phyloP scores from a whole-genome alignment of 805 yeast genomes.

The Clavispora phyllophila region DNA sequence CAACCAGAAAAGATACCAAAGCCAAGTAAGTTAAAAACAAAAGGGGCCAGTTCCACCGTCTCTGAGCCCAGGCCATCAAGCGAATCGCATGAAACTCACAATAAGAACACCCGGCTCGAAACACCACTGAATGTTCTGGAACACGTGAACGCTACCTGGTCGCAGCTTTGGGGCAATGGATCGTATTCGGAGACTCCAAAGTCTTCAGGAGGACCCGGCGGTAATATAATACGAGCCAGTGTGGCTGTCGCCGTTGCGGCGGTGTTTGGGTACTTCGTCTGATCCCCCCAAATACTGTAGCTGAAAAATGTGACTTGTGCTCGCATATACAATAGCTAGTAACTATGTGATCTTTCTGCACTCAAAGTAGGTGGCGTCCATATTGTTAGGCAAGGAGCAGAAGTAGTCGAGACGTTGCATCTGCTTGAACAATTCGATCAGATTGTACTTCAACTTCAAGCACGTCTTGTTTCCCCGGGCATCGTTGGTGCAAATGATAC shows the following conservation, averaged over 20 bases:
- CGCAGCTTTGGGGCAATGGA: not conserved
- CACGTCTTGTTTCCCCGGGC: slow-evolving; percentile 45
- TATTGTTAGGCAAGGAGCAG: slow-evolving; percentile 45
- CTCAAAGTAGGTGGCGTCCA: slow-evolving; percentile 47
- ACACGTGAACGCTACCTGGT: not conserved
- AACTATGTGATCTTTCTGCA: slow-evolving; percentile 36
- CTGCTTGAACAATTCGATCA: slow-evolving; percentile 40
- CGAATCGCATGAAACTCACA: not conserved
- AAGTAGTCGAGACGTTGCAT: slow-evolving; percentile 48
- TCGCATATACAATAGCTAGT: not conserved
- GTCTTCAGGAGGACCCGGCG: not conserved
- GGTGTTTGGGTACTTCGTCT: slow-evolving; percentile 7
- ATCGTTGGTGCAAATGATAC: slow-evolving; percentile 44
- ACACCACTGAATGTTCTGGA: not conserved
- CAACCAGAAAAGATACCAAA: too few species aligned
- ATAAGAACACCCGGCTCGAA: not conserved
- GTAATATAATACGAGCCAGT: not conserved
- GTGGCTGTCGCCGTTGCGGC: not conserved
- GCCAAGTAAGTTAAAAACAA: too few species aligned
- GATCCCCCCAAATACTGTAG: not conserved
- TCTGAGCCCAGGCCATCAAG: not conserved
- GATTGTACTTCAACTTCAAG: slow-evolving; percentile 35
- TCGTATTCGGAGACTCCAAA: not conserved
- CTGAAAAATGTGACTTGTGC: not conserved
- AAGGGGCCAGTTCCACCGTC: not conserved